Conservation (phyloP, 208 protist species). For the Tritrichomonas foetus region DNA sequence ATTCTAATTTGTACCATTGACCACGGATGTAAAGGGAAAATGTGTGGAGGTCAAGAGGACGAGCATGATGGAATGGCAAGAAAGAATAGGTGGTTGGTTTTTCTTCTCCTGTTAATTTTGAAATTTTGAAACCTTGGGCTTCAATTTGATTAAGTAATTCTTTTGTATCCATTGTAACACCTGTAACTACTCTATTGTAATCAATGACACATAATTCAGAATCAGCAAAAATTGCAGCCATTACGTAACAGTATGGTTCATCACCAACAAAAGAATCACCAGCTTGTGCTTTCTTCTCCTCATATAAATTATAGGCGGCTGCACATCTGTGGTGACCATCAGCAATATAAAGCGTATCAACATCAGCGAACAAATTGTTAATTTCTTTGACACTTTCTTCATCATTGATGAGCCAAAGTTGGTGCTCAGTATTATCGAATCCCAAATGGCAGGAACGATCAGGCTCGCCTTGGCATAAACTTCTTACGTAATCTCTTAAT, state of each 20-base stretch:
- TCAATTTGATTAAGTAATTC: not conserved
- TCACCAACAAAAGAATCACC: not conserved
- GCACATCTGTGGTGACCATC: slow-evolving; percentile 39
- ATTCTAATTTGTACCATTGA: not conserved
- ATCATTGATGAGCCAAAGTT: slow-evolving; percentile 33
- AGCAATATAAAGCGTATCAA: slow-evolving; percentile 3
- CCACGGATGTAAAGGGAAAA: not conserved
- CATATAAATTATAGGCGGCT: not conserved
- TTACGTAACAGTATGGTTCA: slow-evolving; percentile 35
- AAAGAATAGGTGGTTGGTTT: not conserved
- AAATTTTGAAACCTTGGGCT: not conserved
- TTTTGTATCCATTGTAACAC: not conserved
- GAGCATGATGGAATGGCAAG: not conserved
- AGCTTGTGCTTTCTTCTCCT: not conserved
- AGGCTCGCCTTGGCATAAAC: not conserved
- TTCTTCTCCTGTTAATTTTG: not conserved
- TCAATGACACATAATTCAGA: not conserved
- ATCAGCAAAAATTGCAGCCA: slow-evolving; percentile 27
- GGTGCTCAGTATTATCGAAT: slow-evolving; percentile 34
- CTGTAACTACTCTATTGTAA: slow-evolving; percentile 29
- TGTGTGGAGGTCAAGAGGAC: not conserved
- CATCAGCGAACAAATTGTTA: not conserved
- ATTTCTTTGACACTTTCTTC: slow-evolving; percentile 15
- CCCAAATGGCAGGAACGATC: not conserved
- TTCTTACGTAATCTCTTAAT: not conserved